Base-by-base conservation (phyloP, 441 rosid genomes). In the Theobroma grandiflorum region DNA sequence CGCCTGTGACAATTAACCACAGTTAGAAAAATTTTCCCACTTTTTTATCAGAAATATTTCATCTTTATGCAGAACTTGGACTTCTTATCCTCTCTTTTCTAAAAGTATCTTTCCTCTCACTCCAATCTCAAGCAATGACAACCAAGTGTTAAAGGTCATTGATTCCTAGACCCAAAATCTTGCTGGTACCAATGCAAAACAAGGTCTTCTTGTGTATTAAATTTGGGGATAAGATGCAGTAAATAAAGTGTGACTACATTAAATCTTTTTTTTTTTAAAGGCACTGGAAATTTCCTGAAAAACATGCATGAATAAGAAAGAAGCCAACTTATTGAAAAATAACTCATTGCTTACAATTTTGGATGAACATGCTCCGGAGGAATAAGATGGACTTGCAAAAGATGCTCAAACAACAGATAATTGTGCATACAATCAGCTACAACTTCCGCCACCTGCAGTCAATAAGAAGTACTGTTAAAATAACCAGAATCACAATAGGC, bases 401-500 rank as follows among this genome's bases (percentile, higher is more conserved):
- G 86, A 83, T 91, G 95, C 89, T 96, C 98, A 63, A 91, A 90
- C 86, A 96, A 79, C 79, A 93, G 86, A 84, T 95, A 92, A 67
- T 93, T 85, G 84, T 92, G 88, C 99, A 96, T 95, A 42, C 91
- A 89, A 50, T 92, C 97, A 35, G 98, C 98, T n/a, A 93, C 99
- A 66, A 96, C 91, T 69, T 90, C 95, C 0, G 98, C 98, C 78
- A 95, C 98, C 98, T 96, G 79, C 79, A 88, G 26, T 82, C 42
- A 82, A 80, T 37, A 38, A 35, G 61, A 74, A 62, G 20, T 9
- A 52, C 2, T 15, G 12, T 79, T 53, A 82, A 43, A 64, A 76
- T 33, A 79, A 61, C 12, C 33, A 31, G 18, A 65, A 38, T 16
- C 38, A 14, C 12, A 20, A 72, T 35, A 67, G 8, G 33, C 68